Evolutionary conservation across 2,329 filamentous ascomycete genomes (phyloP), one percentile per base, ranked within the genome.

Genomic region (Myriosclerotinia scirpicola): DNA sequence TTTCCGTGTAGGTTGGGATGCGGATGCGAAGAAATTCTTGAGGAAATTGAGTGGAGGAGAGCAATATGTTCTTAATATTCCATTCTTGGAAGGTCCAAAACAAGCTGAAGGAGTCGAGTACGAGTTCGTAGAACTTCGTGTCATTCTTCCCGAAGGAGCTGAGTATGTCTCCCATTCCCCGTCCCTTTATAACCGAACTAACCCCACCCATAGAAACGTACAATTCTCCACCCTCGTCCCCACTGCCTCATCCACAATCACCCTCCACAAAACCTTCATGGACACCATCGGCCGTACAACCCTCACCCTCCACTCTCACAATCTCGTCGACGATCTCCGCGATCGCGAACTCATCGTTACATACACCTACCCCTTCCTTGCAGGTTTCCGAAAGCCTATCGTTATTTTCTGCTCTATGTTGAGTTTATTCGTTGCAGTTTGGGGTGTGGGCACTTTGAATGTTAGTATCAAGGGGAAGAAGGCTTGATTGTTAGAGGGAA

Each of bases 1-100:
- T 71, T 99, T 98, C 82, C 92, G 90, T 67, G 88, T 98, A 67
- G 95, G 95, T 72, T 99, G 95, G 95, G 96, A 98, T 80, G 89
- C 91, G 63, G 87, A 96, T 71, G 83, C 96, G 38, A 87, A 87
- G 74, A 86, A 85, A 67, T 95, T 91, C 77, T 77, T 99, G 71
- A 88, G 92, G 73, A 86, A 82, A 72, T 74, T 78, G 8, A 82
- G 85, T 53, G 80, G 82, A 55, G 84, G 84, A 36, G 87, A 92
- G 68, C 85, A 87, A n/a, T 96, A 92, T 75, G 84, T 96, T 12
- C 84, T 99, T 68, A 96, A 92, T 76, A 89, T 97, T 9, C 94
- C 95, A 9, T 95, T 99, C 80, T 81, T 99, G 14, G 93, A 98
- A 79, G 95, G 95, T 0, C 94, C 94, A 52, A 95, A 90, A 81